A percentile compares a stretch with the other conserved stretches of the same genome.
Evolutionary conservation across 108 stramenopile species (phyloP).

Genomic region (Halocafeteria seosinensis): DNA sequence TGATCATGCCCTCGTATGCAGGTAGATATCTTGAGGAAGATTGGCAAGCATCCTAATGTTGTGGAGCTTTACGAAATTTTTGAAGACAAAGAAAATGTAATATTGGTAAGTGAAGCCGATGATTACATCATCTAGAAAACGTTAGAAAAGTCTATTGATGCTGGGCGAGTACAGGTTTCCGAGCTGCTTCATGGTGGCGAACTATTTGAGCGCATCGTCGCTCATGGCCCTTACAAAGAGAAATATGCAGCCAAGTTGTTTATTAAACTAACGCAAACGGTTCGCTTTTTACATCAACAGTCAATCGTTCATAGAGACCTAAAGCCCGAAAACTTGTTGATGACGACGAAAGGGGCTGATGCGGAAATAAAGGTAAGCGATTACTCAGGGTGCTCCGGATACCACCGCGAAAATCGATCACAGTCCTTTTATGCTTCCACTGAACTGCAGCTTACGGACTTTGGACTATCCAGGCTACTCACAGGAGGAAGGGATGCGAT

Average conservation of each 20-base stretch:
- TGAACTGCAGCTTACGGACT: not conserved
- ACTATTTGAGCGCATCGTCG: constrained; percentile 70
- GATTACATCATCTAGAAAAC: not conserved
- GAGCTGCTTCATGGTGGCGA: constrained; percentile 71
- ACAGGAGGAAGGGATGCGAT: not conserved
- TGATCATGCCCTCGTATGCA: not conserved
- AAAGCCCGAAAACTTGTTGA: constrained; percentile 66
- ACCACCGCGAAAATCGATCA: too few relatives aligned
- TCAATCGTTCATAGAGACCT: constrained; percentile 70
- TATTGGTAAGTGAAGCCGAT: not conserved
- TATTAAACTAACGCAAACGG: too few relatives aligned
- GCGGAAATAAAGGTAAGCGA: constrained; percentile 86
- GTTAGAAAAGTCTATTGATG: not conserved
- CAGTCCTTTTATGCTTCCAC: too few relatives aligned
- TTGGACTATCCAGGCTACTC: not conserved
- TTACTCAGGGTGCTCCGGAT: too few relatives aligned
- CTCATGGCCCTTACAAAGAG: constrained; percentile 41
- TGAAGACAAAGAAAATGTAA: not conserved
- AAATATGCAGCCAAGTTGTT: constrained; percentile 39
- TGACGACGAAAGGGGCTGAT: constrained; percentile 41
- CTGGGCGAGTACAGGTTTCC: constrained; percentile 45
- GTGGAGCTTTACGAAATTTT: not conserved
- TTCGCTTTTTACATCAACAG: too few relatives aligned
- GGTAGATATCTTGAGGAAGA: not conserved
- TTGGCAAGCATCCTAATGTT: not conserved